Percentiles rank a stretch among this genome's conserved stretches.
Evolutionary conservation across 768 basidiomycete genomes (phyloP).

Genomic region (Botryobasidium botryosum): DNA sequence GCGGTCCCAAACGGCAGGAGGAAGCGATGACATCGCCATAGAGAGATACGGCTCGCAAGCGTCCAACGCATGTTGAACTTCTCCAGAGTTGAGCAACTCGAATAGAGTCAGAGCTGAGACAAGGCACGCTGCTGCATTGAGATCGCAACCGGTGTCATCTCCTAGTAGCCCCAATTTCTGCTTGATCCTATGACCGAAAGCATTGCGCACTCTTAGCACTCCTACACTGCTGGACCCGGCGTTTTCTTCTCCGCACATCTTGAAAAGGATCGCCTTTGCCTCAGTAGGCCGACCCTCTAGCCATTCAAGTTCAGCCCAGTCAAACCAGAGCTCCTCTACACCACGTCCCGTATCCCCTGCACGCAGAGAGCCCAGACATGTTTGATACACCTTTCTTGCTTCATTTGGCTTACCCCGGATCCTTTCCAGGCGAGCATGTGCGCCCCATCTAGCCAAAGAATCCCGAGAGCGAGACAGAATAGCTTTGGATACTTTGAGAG

Average conservation of each 20-base stretch:
- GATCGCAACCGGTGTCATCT: not conserved
- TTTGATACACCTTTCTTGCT: conserved; percentile 59
- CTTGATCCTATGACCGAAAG: not conserved
- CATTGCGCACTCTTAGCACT: not conserved
- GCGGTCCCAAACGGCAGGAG: not conserved
- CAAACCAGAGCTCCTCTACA: conserved; percentile 47
- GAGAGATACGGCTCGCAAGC: not conserved
- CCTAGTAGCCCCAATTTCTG: not conserved
- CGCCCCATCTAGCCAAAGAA: conserved; percentile 50
- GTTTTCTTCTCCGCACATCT: not conserved
- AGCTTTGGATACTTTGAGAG: conserved; percentile 47
- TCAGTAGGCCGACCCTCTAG: conserved; percentile 23
- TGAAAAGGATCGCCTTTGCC: not conserved
- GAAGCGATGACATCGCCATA: not conserved
- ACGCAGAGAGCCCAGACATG: conserved; percentile 27
- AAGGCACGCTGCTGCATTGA: not conserved
- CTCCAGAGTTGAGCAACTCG: not conserved
- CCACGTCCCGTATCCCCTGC: conserved; percentile 20
- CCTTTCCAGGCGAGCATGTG: conserved; percentile 58
- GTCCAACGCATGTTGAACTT: not conserved
- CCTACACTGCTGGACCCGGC: not conserved
- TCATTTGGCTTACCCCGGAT: conserved; percentile 46
- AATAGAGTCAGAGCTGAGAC: not conserved
- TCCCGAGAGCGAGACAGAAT: conserved; percentile 39
- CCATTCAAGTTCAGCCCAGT: conserved; percentile 81